These are phyloP conservation scores for Volvox reticuliferus DNA, from an alignment of 139 green algal species.

Conservation along the genomic window DNA sequence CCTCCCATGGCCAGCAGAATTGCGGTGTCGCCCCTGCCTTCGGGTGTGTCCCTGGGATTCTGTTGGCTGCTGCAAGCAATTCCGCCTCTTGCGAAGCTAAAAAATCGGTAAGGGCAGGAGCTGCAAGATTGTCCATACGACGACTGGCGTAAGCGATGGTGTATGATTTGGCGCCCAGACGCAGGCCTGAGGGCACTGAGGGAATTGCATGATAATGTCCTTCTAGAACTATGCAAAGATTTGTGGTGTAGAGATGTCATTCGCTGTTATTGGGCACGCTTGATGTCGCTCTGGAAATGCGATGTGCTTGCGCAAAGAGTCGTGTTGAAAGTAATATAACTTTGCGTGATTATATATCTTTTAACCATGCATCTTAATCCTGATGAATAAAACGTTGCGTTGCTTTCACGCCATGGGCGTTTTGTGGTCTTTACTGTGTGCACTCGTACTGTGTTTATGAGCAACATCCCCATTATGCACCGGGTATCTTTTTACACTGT, in stretches of 20 bases:
- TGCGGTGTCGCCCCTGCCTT: not conserved
- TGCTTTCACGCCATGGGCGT: too few species aligned
- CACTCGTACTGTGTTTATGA: too few species aligned
- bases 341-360: too few species aligned
- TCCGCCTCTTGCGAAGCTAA: not conserved
- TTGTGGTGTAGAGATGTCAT: not conserved
- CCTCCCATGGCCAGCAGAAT: conserved; percentile 21
- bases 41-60: not conserved
- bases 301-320: too few species aligned
- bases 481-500: too few species aligned
- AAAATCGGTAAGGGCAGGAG: conserved; percentile 16
- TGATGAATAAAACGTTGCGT: too few species aligned
- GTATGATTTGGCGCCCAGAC: not conserved
- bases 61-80: conserved; percentile 21
- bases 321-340: too few species aligned
- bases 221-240: not conserved
- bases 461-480: too few species aligned
- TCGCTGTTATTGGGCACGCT: too few species aligned
- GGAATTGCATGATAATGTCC: not conserved
- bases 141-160: not conserved
- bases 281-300: too few species aligned
- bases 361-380: too few species aligned
- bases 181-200: not conserved
- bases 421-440: too few species aligned
- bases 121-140: not conserved